Base-by-base conservation (phyloP, 805 yeast species). In the Yamadazyma insecticola region DNA sequence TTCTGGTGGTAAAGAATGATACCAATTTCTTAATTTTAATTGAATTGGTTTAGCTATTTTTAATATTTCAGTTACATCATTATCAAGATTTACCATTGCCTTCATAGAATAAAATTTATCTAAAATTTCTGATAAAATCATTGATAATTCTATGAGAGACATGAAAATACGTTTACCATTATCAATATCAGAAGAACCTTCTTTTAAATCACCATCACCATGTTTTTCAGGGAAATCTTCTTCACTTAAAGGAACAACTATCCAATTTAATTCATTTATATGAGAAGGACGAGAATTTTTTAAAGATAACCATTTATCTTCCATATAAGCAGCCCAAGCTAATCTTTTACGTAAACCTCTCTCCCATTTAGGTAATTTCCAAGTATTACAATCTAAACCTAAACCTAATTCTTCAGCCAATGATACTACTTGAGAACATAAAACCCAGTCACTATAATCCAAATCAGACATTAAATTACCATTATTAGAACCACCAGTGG, bases 291-390 rank as follows among this genome's bases (percentile, higher is more conserved):
- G 66, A 0, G 89, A 76, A 48, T 86, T 94, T 32, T 78, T 75
- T 29, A 89, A 59, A 1, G 95, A 67, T 7, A 81, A 70, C 97
- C 97, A 90, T 51, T 89, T 87, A 49, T 88, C 96, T 54, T 88
- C 95, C 30, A 83, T 66, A 67, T 77, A 90, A 1, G 88, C 92
- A 0, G 97, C 97, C 97, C 98, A 90, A 1, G 97, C 95, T 29
- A 90, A 59, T 36, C 97, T 67, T 45, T 86, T 74, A 31, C 98
- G 69, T 29, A 90, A 60, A 5, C 95, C 94, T 30, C 95, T 69
- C 51, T 90, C 98, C 97, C 97, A 92, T 45, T 81, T 80, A 0
- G 97, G 97, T 21, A 90, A 60, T 47, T 83, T 79, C 98, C 98
- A 90, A 41, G 72, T 74, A 35, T 81, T 78, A 48, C 97, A 89